phyloP scores from a whole-genome alignment of 768 basidiomycete species.

The Tylopilus intermedius region DNA sequence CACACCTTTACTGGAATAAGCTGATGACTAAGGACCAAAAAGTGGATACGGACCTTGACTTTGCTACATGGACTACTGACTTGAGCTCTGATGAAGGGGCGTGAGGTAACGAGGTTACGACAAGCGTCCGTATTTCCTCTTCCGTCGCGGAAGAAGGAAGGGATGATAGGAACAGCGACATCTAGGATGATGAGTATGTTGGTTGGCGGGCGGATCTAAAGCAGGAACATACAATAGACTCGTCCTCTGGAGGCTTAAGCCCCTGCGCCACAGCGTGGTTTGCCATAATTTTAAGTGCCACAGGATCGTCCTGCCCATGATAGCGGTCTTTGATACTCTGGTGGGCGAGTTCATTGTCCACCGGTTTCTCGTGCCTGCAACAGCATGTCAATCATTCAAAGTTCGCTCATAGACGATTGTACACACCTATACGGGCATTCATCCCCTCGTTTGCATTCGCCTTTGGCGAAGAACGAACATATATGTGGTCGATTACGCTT shows the following conservation, averaged over 20 bases:
- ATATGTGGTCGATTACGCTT: slow-evolving; percentile 92
- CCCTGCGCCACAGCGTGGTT: slow-evolving; percentile 79
- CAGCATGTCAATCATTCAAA: slow-evolving; percentile 1
- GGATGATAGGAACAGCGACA: slow-evolving; percentile 79
- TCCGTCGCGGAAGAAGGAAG: slow-evolving; percentile 70
- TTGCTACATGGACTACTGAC: slow-evolving; percentile 81
- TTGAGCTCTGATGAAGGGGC: slow-evolving; percentile 63
- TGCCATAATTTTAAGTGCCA: slow-evolving; percentile 84
- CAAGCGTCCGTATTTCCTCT: slow-evolving; percentile 64
- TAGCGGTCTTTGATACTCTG: slow-evolving; percentile 95
- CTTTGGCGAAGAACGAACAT: slow-evolving; percentile 94
- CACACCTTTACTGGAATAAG: slow-evolving; percentile 55
- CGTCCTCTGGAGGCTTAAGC: slow-evolving; percentile 85
- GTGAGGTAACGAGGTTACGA: slow-evolving; percentile 61
- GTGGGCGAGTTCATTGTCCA: slow-evolving; percentile 74
- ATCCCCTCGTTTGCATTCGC: slow-evolving; percentile 84
- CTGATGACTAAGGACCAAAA: not conserved
- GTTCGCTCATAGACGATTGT: not conserved
- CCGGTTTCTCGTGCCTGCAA: slow-evolving; percentile 80
- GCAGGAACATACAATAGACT: slow-evolving; percentile 61
- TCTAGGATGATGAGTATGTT: slow-evolving; percentile 41
- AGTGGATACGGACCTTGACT: slow-evolving; percentile 53
- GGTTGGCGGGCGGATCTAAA: not conserved
- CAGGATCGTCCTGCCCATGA: slow-evolving; percentile 89
- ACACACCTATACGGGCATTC: slow-evolving; percentile 86